Evolutionary conservation across 768 basidiomycete genomes (phyloP).

Genomic region (Lepiota brunneoincarnata): DNA sequence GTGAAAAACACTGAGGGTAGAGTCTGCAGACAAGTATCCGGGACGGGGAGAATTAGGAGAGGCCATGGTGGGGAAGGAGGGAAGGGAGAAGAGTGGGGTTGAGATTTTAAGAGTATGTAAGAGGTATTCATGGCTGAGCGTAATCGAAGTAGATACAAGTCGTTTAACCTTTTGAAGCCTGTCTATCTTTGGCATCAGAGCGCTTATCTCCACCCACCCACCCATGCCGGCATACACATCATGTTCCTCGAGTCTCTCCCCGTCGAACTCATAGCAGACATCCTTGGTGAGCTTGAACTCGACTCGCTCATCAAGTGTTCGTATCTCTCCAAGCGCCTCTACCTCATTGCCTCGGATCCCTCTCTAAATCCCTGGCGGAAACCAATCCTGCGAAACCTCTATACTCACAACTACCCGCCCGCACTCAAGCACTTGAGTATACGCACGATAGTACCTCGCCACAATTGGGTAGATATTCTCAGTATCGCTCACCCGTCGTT

Average conservation of each 20-base stretch:
- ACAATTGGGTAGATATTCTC: slow-evolving; percentile 79
- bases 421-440: slow-evolving; percentile 60
- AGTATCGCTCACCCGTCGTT: slow-evolving; percentile 59
- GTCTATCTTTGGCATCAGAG: slow-evolving; percentile 4
- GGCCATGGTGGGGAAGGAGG: slow-evolving; percentile 24
- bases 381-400: slow-evolving; percentile 63
- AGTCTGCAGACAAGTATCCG: slow-evolving; percentile 29
- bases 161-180: background rate
- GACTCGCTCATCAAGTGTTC: slow-evolving; percentile 55
- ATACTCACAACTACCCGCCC: slow-evolving; percentile 42
- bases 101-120: background rate
- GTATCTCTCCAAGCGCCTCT: slow-evolving; percentile 58
- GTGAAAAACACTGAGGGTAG: slow-evolving; percentile 27
- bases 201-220: background rate
- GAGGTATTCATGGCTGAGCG: slow-evolving; percentile 3
- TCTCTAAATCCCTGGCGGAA: slow-evolving; percentile 74
- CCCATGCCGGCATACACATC: background rate
- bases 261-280: slow-evolving; percentile 74
- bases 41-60: slow-evolving; percentile 26
- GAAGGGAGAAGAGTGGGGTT: slow-evolving; percentile 15
- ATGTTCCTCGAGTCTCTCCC: slow-evolving; percentile 55
- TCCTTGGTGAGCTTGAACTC: slow-evolving; percentile 68
- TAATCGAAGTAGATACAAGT: slow-evolving; percentile 10
- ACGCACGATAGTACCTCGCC: slow-evolving; percentile 61
- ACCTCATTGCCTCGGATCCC: slow-evolving; percentile 56